Evolutionary conservation across 2,329 filamentous ascomycete genomes (phyloP), one percentile per base, ranked within the genome.

Genomic region (Apiospora marii): DNA sequence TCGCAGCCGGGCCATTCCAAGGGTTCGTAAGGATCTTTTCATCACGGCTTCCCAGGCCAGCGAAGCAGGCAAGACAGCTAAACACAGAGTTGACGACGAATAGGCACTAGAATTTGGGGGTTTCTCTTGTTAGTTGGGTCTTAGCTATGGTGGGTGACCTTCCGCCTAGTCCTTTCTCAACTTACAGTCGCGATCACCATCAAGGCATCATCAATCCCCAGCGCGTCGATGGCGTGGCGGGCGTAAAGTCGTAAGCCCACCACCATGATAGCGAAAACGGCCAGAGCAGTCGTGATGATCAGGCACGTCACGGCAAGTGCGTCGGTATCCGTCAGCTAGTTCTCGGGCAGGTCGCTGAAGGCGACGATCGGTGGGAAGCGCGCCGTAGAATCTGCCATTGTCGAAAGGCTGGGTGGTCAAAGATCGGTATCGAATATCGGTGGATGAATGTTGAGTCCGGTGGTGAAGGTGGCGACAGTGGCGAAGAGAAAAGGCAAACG

Each of bases 11-110:
- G 49, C n/a, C 49, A 51, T 51, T 51, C 49, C 49, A 51, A 51
- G 67, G 14, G 46, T n/a, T 13, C 24, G 4, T 7, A 4, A 68
- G 41, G 22, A 49, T 22, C 70, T 69, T 37, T 12, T 53, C 10
- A 22, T 37, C 48, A 0, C 8, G 64, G 69, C 74, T n/a, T 70
- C 49, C 49, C 49, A 51, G n/a, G 49, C 49, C 49, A 4, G 49
- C 49, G 14, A 51, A 51, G n/a, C 49, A 51, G n/a, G 24, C 49
- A n/a, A 51, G 49, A 27, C n/a, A 27, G n/a, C 49, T 27, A 4
- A 51, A 24, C 3, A 51, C 14, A 4, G 49, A 51, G 6, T 51
- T 51, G 49, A n/a, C 4, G 49, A 27, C n/a, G n/a, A 51, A 51
- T 5, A 51, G 49, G n/a, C 8, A 7, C 49, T 51, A 8, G 0